Evolutionary conservation across 2,329 filamentous ascomycete species (phyloP), one percentile per base, ranked within the genome.

Genomic region (Fusarium gaditjirri): DNA sequence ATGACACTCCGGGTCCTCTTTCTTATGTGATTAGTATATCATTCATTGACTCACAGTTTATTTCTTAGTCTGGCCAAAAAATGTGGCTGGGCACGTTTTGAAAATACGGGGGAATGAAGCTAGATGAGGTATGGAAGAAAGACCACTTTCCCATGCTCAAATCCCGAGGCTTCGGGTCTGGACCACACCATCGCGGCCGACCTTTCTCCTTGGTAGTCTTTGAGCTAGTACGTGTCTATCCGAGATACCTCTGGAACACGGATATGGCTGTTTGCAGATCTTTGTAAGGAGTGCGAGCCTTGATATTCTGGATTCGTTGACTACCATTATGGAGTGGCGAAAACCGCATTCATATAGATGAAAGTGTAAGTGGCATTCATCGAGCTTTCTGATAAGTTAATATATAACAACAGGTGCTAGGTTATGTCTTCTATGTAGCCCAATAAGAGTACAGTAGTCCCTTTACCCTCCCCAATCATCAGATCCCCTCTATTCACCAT

Each of bases 391-490:
- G 19, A n/a, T n/a, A n/a, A n/a, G n/a, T n/a, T n/a, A n/a, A n/a
- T 5, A 49, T 35, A 49, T 23, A 49, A 33, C 4, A 7, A 23
- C 29, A 9, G 27, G 10, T 35, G n/a, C 16, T 49, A 3, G 16
- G 3, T 19, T 33, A 13, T 10, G 23, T 10, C 8, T 3, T 33
- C 14, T 35, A 3, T 3, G 1, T 9, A 35, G 23, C 9, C n/a
- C n/a, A n/a, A 1, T 0, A 6, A 19, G 9, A 35, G 29, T 5
- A 35, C 16, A 25, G 1, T 7, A 13, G 9, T 41, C n/a, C 10
- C 3, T n/a, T 8, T 33, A 6, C 14, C 16, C 13, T 17, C 5
- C 21, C 4, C 12, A 38, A 21, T 12, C 5, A 19, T 21, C 36
- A 16, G 3, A 11, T 3, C 14, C 11, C 17, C 14, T 5, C 13